Evolutionary conservation across 2,329 filamentous ascomycete species (phyloP).

Genomic region (Gremmenia infestans): DNA sequence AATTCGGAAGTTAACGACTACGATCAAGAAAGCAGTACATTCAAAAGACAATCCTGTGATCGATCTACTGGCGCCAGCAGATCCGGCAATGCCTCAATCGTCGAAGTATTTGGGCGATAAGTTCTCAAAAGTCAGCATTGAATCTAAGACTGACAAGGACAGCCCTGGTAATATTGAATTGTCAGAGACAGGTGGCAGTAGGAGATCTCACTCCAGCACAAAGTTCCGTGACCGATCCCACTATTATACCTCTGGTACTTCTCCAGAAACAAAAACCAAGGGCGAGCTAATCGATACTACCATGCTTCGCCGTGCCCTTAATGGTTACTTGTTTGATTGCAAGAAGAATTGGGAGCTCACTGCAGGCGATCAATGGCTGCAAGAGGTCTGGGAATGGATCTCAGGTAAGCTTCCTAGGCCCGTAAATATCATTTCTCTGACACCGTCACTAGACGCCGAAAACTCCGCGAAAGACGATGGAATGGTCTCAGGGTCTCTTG

Average conservation of each 20-base stretch:
- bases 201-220: slow-evolving; percentile 40
- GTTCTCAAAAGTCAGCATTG: slow-evolving; percentile 11
- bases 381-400: slow-evolving; percentile 74
- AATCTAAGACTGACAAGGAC: background rate
- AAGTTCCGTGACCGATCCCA: slow-evolving; percentile 49
- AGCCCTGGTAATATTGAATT: background rate
- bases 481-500: slow-evolving; percentile 64
- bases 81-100: background rate
- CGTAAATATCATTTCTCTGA: background rate
- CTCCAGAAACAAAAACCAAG: slow-evolving; percentile 10
- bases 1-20: slow-evolving; percentile 24
- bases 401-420: slow-evolving; percentile 45
- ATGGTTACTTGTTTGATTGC: slow-evolving; percentile 61
- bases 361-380: slow-evolving; percentile 67
- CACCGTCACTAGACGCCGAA: slow-evolving; percentile 48
- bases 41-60: slow-evolving; percentile 19
- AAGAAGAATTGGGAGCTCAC: slow-evolving; percentile 62
- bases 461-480: slow-evolving; percentile 59
- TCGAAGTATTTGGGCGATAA: slow-evolving; percentile 7
- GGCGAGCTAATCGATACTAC: slow-evolving; percentile 39
- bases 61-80: slow-evolving; percentile 13
- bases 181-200: background rate
- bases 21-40: slow-evolving; percentile 22
- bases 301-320: slow-evolving; percentile 56
- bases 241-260: slow-evolving; percentile 36